Evolutionary conservation across 768 basidiomycete species (phyloP).

Genomic region (Thelephora ganbajun): DNA sequence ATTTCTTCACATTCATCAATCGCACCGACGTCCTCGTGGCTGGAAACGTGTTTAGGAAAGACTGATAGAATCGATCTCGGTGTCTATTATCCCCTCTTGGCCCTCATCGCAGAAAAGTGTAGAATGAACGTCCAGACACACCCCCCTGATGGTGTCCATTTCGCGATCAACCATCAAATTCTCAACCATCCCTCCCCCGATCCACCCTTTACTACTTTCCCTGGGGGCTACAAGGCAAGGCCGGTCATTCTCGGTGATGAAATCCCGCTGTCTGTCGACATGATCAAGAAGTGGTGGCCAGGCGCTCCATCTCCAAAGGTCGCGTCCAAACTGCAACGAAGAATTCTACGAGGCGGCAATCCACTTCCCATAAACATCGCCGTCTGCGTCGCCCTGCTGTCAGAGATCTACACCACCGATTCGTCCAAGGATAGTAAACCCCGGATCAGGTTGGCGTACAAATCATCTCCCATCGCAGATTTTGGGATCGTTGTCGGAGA

Average conservation of each 20-base stretch:
- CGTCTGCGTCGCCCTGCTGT: slow-evolving; percentile 19
- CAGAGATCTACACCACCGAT: slow-evolving; percentile 27
- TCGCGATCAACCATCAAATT: not conserved
- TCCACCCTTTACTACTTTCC: not conserved
- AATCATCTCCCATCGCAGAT: slow-evolving; percentile 27
- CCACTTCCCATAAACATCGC: slow-evolving; percentile 21
- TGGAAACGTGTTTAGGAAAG: not conserved
- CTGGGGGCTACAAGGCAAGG: not conserved
- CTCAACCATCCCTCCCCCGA: no score
- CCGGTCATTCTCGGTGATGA: not conserved
- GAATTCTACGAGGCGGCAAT: slow-evolving; percentile 16
- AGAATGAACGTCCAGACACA: no score
- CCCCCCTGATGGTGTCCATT: not conserved
- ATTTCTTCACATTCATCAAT: not conserved
- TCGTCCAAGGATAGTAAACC: slow-evolving; percentile 4
- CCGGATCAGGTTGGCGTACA: slow-evolving; percentile 24
- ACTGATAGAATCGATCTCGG: not conserved
- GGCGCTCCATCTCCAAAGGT: slow-evolving; percentile 13
- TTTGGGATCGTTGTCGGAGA: slow-evolving; percentile 28
- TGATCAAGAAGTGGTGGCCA: slow-evolving; percentile 21
- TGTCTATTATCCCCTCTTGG: not conserved
- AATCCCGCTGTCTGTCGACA: not conserved
- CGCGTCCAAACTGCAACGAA: slow-evolving; percentile 16
- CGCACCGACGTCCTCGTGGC: not conserved
- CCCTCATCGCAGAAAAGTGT: not conserved